phyloP scores from a whole-genome alignment of 2,329 filamentous ascomycete species.

The Fusarium aywerte region DNA sequence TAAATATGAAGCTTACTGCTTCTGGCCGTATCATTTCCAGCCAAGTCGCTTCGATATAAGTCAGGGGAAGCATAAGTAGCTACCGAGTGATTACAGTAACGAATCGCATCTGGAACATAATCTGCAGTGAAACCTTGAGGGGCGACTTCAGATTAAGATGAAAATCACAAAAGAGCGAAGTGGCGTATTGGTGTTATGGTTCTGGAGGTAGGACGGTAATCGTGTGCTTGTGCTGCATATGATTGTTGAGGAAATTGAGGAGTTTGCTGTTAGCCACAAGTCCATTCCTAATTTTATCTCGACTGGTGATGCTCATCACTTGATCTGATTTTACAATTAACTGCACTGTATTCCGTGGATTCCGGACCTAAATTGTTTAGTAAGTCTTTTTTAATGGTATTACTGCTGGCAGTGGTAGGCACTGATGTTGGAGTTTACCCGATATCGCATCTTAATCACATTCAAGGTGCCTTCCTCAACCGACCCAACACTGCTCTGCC shows the following conservation, averaged over 20 bases:
- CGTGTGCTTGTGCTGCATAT: constrained; percentile 27
- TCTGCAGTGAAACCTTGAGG: constrained; percentile 35
- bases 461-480: background rate
- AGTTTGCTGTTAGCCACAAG: background rate
- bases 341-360: background rate
- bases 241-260: background rate
- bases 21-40: background rate
- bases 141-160: background rate
- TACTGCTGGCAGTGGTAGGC: constrained; percentile 11
- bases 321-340: background rate
- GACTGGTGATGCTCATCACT: background rate
- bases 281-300: background rate
- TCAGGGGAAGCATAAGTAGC: constrained; percentile 9
- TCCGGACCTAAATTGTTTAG: too few relatives aligned
- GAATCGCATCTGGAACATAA: constrained; percentile 34
- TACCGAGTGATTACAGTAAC: constrained; percentile 8
- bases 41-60: constrained; percentile 3
- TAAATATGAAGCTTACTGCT: background rate
- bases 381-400: background rate
- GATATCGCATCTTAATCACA: background rate
- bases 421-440: background rate
- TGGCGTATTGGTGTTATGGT: constrained; percentile 7
- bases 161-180: background rate
- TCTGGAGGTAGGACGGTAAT: constrained; percentile 34
- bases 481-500: background rate